Evolutionary conservation across 305 asterid genomes (phyloP).

Genomic region (Solanum hybrid): DNA sequence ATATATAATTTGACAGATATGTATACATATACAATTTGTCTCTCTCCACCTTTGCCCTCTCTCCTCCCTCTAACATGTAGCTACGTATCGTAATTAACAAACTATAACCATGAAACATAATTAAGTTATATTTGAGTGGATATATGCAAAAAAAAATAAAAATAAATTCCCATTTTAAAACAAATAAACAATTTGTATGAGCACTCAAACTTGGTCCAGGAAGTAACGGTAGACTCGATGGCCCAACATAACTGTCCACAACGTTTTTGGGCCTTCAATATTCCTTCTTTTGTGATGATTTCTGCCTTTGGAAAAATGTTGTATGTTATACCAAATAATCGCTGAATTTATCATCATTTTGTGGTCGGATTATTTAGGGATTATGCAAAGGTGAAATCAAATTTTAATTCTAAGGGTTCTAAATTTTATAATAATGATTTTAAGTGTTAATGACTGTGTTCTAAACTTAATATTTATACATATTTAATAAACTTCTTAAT

Average conservation of each 20-base stretch:
- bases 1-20: no score
- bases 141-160: neutral
- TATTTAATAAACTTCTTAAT: neutral
- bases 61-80: neutral
- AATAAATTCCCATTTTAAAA: neutral
- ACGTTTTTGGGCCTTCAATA: neutral
- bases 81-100: neutral
- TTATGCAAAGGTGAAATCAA: neutral
- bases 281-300: neutral
- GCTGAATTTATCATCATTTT: neutral
- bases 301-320: neutral
- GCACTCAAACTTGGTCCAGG: neutral
- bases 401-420: neutral
- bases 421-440: no score
- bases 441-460: neutral
- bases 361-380: neutral
- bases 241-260: neutral
- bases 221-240: neutral
- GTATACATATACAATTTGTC: neutral
- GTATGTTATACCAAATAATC: neutral
- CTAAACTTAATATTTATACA: neutral
- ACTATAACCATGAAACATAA: neutral
- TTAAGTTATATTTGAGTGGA: no score
- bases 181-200: neutral
- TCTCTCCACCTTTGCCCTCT: neutral